phyloP scores from a whole-genome alignment of 108 stramenopile genomes.

The Cyclotella distinguenda region DNA sequence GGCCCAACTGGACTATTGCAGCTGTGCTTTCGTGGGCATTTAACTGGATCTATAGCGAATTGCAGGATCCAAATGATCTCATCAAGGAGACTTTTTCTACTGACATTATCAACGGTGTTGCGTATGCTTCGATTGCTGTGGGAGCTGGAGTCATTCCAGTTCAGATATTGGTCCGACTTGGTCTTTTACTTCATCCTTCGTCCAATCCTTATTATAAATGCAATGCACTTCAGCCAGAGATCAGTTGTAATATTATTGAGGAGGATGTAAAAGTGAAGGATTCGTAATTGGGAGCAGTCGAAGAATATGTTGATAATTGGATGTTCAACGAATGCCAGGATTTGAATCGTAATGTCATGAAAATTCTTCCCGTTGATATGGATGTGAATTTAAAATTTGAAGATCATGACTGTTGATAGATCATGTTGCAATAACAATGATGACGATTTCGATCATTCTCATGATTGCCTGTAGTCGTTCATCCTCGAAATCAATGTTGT shows the following conservation, averaged over 20 bases:
- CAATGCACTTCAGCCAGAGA: neutral
- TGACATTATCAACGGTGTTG: constrained; percentile 35
- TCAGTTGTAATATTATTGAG: neutral
- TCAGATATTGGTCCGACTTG: constrained; percentile 29
- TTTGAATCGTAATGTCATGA: no score
- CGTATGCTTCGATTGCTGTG: constrained; percentile 36
- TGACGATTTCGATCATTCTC: no score
- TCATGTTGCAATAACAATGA: no score
- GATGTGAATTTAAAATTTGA: no score
- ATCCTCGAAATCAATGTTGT: no score
- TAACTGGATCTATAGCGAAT: constrained; percentile 53
- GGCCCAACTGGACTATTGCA: constrained; percentile 61
- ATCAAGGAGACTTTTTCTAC: constrained; percentile 50
- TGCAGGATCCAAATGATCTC: constrained; percentile 48
- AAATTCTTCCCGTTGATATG: no score
- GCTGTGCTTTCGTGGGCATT: constrained; percentile 71
- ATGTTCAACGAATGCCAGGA: no score
- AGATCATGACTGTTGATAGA: no score
- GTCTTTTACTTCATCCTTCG: constrained; percentile 7
- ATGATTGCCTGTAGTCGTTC: no score
- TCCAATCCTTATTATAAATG: constrained; percentile 42
- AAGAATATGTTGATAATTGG: no score
- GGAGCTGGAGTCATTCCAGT: constrained; percentile 20
- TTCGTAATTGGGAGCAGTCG: neutral
- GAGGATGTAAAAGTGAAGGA: neutral